A percentile compares a stretch with the other conserved stretches of the same genome.
These are phyloP conservation scores for Agrocybe praecox DNA, from an alignment of 768 basidiomycete species.

Conservation along the genomic window DNA sequence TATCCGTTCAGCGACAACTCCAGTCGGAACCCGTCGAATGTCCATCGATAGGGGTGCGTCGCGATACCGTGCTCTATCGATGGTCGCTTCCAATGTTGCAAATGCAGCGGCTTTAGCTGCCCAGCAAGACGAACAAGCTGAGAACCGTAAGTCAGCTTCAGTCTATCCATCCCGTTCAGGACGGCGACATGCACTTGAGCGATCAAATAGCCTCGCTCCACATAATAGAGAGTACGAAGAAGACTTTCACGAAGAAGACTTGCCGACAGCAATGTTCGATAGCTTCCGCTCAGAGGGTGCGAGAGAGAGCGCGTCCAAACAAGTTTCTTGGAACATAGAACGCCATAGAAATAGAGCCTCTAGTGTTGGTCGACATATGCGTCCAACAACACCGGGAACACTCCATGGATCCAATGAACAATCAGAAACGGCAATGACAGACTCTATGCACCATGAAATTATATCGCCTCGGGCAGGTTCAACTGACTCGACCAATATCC, in stretches of 20 bases:
- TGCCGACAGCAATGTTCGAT: conserved; percentile 61
- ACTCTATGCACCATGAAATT: conserved; percentile 2
- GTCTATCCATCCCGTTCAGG: conserved; percentile 11
- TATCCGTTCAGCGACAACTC: conserved; percentile 45
- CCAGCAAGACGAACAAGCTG: conserved; percentile 53
- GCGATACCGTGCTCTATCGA: conserved; percentile 70
- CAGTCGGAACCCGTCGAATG: conserved; percentile 40
- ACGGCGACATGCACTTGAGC: conserved; percentile 5
- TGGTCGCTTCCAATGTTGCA: conserved; percentile 73
- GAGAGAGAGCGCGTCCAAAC: conserved; percentile 45
- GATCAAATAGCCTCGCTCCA: conserved; percentile 4
- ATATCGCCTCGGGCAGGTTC: conserved; percentile 4
- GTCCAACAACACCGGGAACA: conserved; percentile 33
- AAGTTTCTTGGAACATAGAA: conserved; percentile 72
- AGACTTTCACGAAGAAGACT: conserved; percentile 42
- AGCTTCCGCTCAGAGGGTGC: conserved; percentile 80
- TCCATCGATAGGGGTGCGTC: conserved; percentile 56
- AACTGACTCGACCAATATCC: conserved; percentile 21
- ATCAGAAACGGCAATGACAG: conserved; percentile 4
- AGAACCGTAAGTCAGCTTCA: conserved; percentile 21
- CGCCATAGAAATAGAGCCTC: conserved; percentile 43
- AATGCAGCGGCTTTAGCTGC: conserved; percentile 71
- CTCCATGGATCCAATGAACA: conserved; percentile 34
- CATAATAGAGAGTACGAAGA: conserved; percentile 18
- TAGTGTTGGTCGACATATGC: conserved; percentile 43